Evolutionary conservation across 2,329 filamentous ascomycete genomes (phyloP), one percentile per base, ranked within the genome.

Genomic region (Aspergillus sp.): DNA sequence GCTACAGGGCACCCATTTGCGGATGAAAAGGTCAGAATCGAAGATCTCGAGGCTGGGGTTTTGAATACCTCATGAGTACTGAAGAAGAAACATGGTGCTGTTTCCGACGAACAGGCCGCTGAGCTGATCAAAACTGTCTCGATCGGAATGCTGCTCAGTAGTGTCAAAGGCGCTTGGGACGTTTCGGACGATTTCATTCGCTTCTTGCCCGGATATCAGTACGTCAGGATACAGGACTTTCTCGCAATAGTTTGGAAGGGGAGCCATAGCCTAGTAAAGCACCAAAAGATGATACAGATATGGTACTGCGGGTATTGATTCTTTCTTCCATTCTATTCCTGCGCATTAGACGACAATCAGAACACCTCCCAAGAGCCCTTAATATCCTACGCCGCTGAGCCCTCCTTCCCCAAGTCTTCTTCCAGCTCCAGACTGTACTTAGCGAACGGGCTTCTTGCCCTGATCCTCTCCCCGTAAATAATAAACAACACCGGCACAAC

Each of bases 381-480:
- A 12, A 3, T 14, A 12, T 14, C 6, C 14, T n/a, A 42, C 6
- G 6, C 16, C 14, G 1, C 36, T 42, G 26, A 42, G 3, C 16
- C 16, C 36, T n/a, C 36, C 36, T 42, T 42, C 16, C 16, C 36
- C 36, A 12, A 4, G 3, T 42, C 36, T 14, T 14, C 16, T n/a
- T 42, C 36, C 36, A 42, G 16, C 36, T 47, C 45, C 62, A 69
- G 65, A 52, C 71, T 74, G 54, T 77, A 71, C 26, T 63, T 69
- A 7, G 76, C 75, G 64, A 77, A 78, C 29, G 66, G 65, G 61
- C 75, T 79, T n/a, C 68, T 61, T 36, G 66, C 59, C 3, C 78
- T 67, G 14, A 80, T 71, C 5, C 63, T 54, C 58, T 73, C 72
- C 0, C 77, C 77, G 65, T 74, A 78, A 16, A 68, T 70, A 12